phyloP scores from a whole-genome alignment of 257 asterid genomes.

The Solanum bulbocastanum region DNA sequence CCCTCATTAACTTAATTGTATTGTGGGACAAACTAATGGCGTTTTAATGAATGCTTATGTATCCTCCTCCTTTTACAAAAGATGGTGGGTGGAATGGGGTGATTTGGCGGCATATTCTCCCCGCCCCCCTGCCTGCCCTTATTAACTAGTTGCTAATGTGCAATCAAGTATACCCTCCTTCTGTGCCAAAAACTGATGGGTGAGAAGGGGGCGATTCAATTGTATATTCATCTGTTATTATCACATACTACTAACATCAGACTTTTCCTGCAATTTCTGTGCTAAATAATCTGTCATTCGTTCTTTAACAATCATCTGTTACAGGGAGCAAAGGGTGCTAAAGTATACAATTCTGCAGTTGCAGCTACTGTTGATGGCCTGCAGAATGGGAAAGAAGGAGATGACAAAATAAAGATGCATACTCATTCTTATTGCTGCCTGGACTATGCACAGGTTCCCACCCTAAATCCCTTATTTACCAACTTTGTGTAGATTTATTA shows the following conservation, averaged over 20 bases:
- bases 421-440: conserved; percentile 91
- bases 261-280: not conserved
- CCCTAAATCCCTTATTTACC: conserved; percentile 1
- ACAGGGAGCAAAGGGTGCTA: conserved; percentile 84
- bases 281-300: not conserved
- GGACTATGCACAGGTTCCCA: conserved; percentile 78
- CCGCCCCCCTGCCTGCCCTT: not conserved
- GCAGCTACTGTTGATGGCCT: conserved; percentile 58
- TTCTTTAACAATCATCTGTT: not conserved
- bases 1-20: not conserved
- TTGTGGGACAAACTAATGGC: not conserved
- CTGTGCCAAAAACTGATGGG: not conserved
- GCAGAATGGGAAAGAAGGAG: conserved; percentile 66
- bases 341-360: conserved; percentile 66
- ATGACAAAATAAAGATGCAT: conserved; percentile 75
- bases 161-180: not conserved
- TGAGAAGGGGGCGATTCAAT: not conserved
- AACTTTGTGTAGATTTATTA: not conserved
- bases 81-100: not conserved
- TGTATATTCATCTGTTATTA: not conserved
- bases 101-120: not conserved
- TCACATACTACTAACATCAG: not conserved
- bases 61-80: not conserved
- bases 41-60: not conserved
- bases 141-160: not conserved